Percentiles rank a stretch among this genome's conserved stretches.
These are phyloP conservation scores for Nitzschia putrida DNA, from an alignment of 108 stramenopile species.

Conservation along the genomic window DNA sequence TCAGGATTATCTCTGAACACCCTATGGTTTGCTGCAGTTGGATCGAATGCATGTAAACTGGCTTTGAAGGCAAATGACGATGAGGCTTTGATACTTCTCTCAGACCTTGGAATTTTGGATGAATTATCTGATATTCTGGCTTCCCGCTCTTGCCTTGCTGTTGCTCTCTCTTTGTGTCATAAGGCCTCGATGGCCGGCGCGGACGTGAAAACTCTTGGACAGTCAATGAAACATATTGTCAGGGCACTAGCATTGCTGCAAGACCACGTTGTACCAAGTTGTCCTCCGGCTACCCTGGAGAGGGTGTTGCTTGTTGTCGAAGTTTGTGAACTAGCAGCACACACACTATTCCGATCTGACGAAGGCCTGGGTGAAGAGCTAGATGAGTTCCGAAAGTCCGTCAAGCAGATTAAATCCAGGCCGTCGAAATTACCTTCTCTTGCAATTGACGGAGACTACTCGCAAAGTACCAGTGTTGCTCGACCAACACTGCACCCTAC, in stretches of 20 bases:
- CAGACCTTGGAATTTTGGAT: conserved; percentile 33
- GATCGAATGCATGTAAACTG: conserved; percentile 20
- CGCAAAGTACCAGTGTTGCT: not conserved
- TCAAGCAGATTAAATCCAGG: conserved; percentile 20
- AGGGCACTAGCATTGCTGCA: conserved; percentile 61
- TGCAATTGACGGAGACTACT: not conserved
- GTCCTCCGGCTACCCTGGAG: conserved; percentile 40
- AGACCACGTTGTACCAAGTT: conserved; percentile 48
- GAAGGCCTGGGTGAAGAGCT: conserved; percentile 72
- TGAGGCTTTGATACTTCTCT: conserved; percentile 22
- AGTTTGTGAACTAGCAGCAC: conserved; percentile 58
- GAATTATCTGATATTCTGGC: conserved; percentile 10
- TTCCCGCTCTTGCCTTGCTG: conserved; percentile 36
- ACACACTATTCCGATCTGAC: conserved; percentile 63
- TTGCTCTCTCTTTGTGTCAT: conserved; percentile 29
- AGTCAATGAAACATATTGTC: conserved; percentile 28
- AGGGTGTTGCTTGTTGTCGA: conserved; percentile 39
- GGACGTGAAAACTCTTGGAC: not conserved
- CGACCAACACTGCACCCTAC: conserved; percentile 55
- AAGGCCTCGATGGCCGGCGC: conserved; percentile 19
- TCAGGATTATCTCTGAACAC: conserved; percentile 1
- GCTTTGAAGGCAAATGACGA: conserved; percentile 19
- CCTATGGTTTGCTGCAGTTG: conserved; percentile 29
- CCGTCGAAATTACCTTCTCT: too few relatives aligned
- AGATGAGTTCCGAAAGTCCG: conserved; percentile 39